Conservation (phyloP, 1,284 basidiomycete species). For the Peniophora sp. region DNA sequence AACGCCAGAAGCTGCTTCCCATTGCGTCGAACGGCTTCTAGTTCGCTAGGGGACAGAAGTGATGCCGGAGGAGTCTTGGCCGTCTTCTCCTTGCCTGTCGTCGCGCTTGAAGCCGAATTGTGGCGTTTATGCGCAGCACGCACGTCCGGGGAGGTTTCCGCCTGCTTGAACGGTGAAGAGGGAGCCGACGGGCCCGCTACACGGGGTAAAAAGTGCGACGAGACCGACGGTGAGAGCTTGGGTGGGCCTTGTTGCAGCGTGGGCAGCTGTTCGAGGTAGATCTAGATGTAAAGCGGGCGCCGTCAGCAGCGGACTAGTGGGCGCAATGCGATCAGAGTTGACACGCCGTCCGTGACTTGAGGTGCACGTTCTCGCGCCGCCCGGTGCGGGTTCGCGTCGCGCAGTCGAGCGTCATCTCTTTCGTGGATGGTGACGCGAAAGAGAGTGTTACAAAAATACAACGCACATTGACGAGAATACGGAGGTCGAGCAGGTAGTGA, state of each 20-base stretch:
- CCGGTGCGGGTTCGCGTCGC: constrained; percentile 18
- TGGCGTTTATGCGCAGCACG: constrained; percentile 4
- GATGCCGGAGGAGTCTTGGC: not conserved
- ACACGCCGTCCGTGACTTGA: not conserved
- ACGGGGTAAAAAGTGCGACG: constrained; percentile 16
- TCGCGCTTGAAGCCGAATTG: constrained; percentile 1
- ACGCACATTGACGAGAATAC: constrained; percentile 65
- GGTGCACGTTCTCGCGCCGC: constrained; percentile 35
- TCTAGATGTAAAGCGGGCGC: constrained; percentile 13
- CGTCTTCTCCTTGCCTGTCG: constrained; percentile 2
- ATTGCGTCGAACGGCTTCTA: constrained; percentile 4
- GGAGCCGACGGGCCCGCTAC: constrained; percentile 10
- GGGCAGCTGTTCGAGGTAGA: constrained; percentile 25
- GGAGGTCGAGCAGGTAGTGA: constrained; percentile 72
- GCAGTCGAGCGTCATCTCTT: not conserved
- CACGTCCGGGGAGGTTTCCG: constrained; percentile 8
- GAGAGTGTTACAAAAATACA: not conserved
- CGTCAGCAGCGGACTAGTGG: not conserved
- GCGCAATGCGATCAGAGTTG: not conserved
- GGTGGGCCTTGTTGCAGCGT: constrained; percentile 13
- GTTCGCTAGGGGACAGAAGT: constrained; percentile 1
- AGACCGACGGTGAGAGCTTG: constrained; percentile 9
- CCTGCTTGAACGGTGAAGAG: constrained; percentile 12
- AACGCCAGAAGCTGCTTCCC: constrained; percentile 4
- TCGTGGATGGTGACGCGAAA: not conserved